Evolutionary conservation across 768 basidiomycete species (phyloP), one percentile per base, ranked within the genome.

Genomic region (Clitopilus hobsonii): DNA sequence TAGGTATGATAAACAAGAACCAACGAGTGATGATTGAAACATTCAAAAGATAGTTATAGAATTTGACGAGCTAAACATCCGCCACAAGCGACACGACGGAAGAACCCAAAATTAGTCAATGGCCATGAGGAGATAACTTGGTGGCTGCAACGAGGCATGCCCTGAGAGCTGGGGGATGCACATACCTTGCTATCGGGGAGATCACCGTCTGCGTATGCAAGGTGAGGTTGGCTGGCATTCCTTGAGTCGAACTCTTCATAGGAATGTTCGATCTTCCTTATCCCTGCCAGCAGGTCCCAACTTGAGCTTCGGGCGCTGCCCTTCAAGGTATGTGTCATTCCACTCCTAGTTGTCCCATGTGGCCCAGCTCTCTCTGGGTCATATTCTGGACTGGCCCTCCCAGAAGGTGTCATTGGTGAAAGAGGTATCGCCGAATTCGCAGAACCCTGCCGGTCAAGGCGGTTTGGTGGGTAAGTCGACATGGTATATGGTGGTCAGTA

Each of bases 11-110:
- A 71, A 86, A 88, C 26, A 93, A 58, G 20, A 83, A 74, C 91
- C 91, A 93, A 30, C 91, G 81, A 6, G 89, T 86, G 48, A 91
- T 75, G 65, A 92, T 85, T 2, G 88, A 89, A 18, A 81, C 81
- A 62, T 86, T 86, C 51, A 92, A 64, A 7, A 92, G 77, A 68
- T 87, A 92, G 58, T 86, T 74, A 70, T 91, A 92, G 3, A 87
- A 65, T 61, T 77, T 81, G 0, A 80, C 71, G 38, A 87, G 65
- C 87, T 89, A 53, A 14, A 56, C 49, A n/a, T n/a, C n/a, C n/a
- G n/a, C n/a, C n/a, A n/a, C n/a, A n/a, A n/a, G n/a, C n/a, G n/a
- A n/a, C n/a, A n/a, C n/a, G n/a, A n/a, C n/a, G n/a, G n/a, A n/a
- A n/a, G n/a, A n/a, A n/a, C n/a, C n/a, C n/a, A n/a, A n/a, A n/a